Evolutionary conservation across 805 yeast species (phyloP).

Genomic region (Saccharomycopsis sp.): DNA sequence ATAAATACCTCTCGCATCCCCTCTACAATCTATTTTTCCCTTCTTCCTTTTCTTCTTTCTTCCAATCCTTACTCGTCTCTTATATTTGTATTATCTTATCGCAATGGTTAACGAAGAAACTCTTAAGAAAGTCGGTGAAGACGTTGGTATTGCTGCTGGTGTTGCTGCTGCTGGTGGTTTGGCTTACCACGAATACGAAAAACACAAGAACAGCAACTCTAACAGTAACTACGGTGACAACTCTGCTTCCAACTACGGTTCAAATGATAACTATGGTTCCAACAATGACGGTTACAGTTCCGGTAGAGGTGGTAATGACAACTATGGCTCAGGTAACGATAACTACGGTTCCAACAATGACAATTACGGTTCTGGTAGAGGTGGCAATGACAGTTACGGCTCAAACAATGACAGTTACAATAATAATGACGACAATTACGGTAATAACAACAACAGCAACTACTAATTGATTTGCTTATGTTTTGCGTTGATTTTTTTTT

Average conservation of each 20-base stretch:
- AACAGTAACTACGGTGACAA: neutral
- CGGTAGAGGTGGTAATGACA: no score
- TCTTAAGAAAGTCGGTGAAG: neutral
- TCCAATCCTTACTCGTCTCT: no score
- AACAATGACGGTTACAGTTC: no score
- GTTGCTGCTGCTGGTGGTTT: conserved; percentile 8
- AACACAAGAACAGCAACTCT: neutral
- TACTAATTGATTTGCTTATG: no score
- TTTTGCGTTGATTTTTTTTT: no score
- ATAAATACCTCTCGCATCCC: no score
- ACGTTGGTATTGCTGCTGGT: conserved; percentile 6
- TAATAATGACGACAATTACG: no score
- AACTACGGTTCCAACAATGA: conserved; percentile 16
- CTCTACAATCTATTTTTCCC: no score
- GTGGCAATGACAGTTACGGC: conserved; percentile 11
- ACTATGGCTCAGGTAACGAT: conserved; percentile 1
- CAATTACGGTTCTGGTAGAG: conserved; percentile 14
- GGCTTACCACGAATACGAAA: conserved; percentile 2
- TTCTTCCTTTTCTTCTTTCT: no score
- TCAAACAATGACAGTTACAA: conserved; percentile 5
- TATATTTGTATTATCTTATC: no score
- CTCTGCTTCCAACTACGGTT: neutral
- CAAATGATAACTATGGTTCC: neutral
- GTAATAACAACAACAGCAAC: no score
- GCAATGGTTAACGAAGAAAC: conserved; percentile 5